Conservation (phyloP, 306 rosid genomes). For the Vigna angularis region DNA sequence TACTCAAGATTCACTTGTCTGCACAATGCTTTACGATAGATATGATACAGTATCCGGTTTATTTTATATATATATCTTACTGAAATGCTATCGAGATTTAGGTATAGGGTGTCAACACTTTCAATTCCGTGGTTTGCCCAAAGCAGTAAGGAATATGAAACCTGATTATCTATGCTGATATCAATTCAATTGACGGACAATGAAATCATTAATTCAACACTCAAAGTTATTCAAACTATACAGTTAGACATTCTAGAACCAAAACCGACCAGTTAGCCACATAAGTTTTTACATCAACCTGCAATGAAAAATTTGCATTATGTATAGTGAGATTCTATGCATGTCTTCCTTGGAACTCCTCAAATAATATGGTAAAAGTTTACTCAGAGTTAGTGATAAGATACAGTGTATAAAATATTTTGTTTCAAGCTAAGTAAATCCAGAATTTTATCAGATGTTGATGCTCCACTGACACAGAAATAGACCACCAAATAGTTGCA, state of each 20-base stretch:
- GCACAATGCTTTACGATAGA: conserved; percentile 30
- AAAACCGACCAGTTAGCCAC: conserved; percentile 26
- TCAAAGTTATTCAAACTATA: not conserved
- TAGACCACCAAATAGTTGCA: conserved; percentile 21
- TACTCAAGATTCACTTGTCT: conserved; percentile 16
- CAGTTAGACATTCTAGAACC: conserved; percentile 1
- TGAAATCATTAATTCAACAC: conserved; percentile 22
- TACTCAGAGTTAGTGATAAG: conserved; percentile 31
- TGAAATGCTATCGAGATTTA: conserved; percentile 28
- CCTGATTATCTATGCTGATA: conserved; percentile 25
- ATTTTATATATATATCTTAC: conserved; percentile 21
- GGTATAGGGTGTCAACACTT: conserved; percentile 13
- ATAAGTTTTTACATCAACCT: conserved; percentile 3
- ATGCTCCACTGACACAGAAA: conserved; percentile 25
- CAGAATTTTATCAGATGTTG: conserved; percentile 17
- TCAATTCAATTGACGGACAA: conserved; percentile 12
- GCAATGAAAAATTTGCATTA: not conserved
- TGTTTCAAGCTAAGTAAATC: conserved; percentile 21
- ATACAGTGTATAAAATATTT: conserved; percentile 34
- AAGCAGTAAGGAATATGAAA: conserved; percentile 30
- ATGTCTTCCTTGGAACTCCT: conserved; percentile 23
- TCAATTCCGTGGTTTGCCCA: conserved; percentile 22
- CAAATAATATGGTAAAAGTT: conserved; percentile 4
- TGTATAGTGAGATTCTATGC: conserved; percentile 8
- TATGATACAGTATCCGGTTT: conserved; percentile 24